These are phyloP conservation scores for Seminavis robusta DNA, from an alignment of 108 stramenopile species.

Conservation along the genomic window DNA sequence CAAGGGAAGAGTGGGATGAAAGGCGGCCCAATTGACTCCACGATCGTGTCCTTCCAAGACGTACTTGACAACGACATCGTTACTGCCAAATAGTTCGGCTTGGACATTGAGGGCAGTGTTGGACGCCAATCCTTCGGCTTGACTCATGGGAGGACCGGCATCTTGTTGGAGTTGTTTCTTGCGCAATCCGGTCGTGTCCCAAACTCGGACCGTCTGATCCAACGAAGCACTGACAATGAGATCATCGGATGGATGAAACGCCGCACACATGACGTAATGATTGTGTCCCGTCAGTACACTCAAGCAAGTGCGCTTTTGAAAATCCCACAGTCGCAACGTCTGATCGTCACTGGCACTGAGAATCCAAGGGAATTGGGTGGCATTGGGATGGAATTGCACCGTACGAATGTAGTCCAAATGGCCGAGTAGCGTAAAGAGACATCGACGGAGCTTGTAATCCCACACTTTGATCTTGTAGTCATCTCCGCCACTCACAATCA, in stretches of 20 bases:
- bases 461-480: constrained; percentile 99
- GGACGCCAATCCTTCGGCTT: constrained; percentile 34
- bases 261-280: constrained; percentile 99
- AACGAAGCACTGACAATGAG: constrained; percentile 97
- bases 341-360: constrained; percentile 94
- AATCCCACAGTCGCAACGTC: constrained; percentile 99
- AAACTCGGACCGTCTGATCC: constrained; percentile 99
- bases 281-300: constrained; percentile 99
- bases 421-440: constrained; percentile 97
- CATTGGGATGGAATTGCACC: constrained; percentile 97
- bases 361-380: constrained; percentile 94
- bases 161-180: constrained; percentile 89
- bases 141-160: constrained; percentile 36
- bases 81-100: constrained; percentile 97
- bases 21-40: constrained; percentile 99
- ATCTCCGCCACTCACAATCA: constrained; percentile 97
- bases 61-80: constrained; percentile 98
- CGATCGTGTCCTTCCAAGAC: constrained; percentile 99
- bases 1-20: constrained; percentile 97
- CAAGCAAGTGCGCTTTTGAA: constrained; percentile 94
- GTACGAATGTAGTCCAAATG: constrained; percentile 99
- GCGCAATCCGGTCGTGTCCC: constrained; percentile 97
- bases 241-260: constrained; percentile 98
- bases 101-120: constrained; percentile 87
- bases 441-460: constrained; percentile 97